Percentiles rank a stretch among this genome's conserved stretches.
Conservation (phyloP, 1,284 basidiomycete genomes). For the Melanopsichium pennsylvanicum region DNA sequence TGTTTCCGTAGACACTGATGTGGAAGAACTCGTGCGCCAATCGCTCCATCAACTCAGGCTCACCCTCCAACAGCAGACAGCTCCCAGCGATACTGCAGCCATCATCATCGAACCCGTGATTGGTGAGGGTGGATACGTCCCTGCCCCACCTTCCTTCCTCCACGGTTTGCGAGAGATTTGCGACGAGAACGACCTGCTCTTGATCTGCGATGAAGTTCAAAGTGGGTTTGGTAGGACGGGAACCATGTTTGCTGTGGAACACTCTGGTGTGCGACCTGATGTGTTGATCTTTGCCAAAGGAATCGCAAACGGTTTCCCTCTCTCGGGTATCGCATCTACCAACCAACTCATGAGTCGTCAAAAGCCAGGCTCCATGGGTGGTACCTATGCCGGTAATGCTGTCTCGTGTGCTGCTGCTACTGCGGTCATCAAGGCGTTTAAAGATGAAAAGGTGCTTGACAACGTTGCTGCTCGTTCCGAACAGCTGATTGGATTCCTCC, state of each 20-base stretch:
- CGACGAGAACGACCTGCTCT: slow-evolving; percentile 83
- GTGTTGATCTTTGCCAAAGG: slow-evolving; percentile 92
- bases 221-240: slow-evolving; percentile 70
- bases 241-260: slow-evolving; percentile 75
- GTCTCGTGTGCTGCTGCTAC: slow-evolving; percentile 58
- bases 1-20: slow-evolving; percentile 72
- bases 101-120: slow-evolving; percentile 91
- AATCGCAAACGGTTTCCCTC: slow-evolving; percentile 90
- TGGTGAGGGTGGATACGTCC: slow-evolving; percentile 91
- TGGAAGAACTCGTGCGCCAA: slow-evolving; percentile 74
- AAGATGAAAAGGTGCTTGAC: slow-evolving; percentile 58
- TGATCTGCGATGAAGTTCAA: slow-evolving; percentile 98
- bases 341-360: slow-evolving; percentile 84
- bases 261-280: slow-evolving; percentile 80
- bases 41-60: slow-evolving; percentile 85
- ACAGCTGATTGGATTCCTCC: slow-evolving; percentile 54
- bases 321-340: slow-evolving; percentile 83
- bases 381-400: slow-evolving; percentile 63
- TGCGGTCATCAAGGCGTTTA: slow-evolving; percentile 56
- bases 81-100: slow-evolving; percentile 86
- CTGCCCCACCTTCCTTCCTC: slow-evolving; percentile 82
- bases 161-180: slow-evolving; percentile 82
- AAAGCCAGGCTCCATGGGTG: slow-evolving; percentile 79
- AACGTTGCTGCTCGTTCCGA: slow-evolving; percentile 56
- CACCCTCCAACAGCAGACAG: slow-evolving; percentile 81